Conservation (phyloP, 768 basidiomycete genomes). For the Tricholoma flavovirens region DNA sequence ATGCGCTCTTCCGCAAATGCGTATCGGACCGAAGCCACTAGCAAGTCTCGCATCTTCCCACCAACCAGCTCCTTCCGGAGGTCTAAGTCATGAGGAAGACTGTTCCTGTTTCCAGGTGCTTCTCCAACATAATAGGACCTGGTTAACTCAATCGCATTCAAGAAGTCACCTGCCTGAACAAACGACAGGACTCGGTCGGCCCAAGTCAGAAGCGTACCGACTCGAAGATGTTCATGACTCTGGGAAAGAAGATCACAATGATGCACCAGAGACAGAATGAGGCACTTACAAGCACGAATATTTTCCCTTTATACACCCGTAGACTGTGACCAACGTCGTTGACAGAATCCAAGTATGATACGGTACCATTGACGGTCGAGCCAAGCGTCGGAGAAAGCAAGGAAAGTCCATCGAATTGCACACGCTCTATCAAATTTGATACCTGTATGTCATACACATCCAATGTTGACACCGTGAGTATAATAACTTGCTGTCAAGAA, state of each 20-base stretch:
- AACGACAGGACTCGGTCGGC: slow-evolving; percentile 84
- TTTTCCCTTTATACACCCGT: slow-evolving; percentile 80
- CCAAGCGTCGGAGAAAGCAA: slow-evolving; percentile 50
- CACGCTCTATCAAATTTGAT: slow-evolving; percentile 55
- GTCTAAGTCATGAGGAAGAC: slow-evolving; percentile 65
- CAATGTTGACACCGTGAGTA: slow-evolving; percentile 51
- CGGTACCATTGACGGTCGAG: slow-evolving; percentile 39
- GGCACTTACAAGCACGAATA: slow-evolving; percentile 79
- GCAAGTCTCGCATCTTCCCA: slow-evolving; percentile 70
- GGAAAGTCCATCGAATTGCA: slow-evolving; percentile 49
- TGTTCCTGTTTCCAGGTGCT: slow-evolving; percentile 81
- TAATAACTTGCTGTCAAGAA: slow-evolving; percentile 56
- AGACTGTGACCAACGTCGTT: slow-evolving; percentile 64
- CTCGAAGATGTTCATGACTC: slow-evolving; percentile 63
- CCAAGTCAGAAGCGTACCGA: slow-evolving; percentile 90
- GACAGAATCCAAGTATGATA: slow-evolving; percentile 44
- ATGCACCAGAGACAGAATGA: slow-evolving; percentile 1
- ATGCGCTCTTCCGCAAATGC: slow-evolving; percentile 95
- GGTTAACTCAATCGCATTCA: slow-evolving; percentile 83
- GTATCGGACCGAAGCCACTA: slow-evolving; percentile 83
- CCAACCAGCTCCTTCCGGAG: slow-evolving; percentile 63
- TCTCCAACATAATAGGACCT: slow-evolving; percentile 75
- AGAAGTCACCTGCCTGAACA: slow-evolving; percentile 83
- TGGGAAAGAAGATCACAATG: slow-evolving; percentile 20
- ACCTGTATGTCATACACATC: slow-evolving; percentile 65